Base-by-base conservation (phyloP, 768 basidiomycete genomes). In the Scleroderma bovista region DNA sequence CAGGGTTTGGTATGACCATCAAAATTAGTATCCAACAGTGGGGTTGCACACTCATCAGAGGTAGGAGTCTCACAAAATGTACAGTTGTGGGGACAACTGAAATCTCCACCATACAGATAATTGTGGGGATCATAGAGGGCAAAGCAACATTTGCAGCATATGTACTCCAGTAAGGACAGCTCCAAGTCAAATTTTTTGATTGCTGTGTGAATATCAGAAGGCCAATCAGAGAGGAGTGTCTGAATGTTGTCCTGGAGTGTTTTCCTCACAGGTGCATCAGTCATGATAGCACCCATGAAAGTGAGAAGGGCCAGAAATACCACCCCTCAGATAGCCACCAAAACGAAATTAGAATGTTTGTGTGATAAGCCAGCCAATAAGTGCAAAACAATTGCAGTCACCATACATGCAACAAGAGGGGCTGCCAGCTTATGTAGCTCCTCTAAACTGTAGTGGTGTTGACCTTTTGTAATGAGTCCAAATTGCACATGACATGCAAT, bases 121-220 rank as follows among this genome's bases (percentile, higher is more conserved):
- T 20, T 17, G 20, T 12, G n/a, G 4, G 57, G 39, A 24, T 55
- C 47, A 46, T 64, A 68, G 1, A 51, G 40, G 15, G n/a, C 53
- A 48, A 63, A 68, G 42, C 66, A 69, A 32, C 47, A 52, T 8
- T 63, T 61, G 37, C 67, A 67, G 39, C 61, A 63, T 17, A 62
- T 51, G 44, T 53, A 65, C 13, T 53, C 34, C 3, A 26, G 50
- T 12, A 51, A 42, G n/a, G 36, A 45, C 16, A 62, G 59, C 1
- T 59, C 55, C 12, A 60, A 37, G 40, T 56, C 45, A 34, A 57
- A 46, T 23, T 34, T 31, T 17, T 56, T 48, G 15, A 63, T 17
- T 17, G 59, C 53, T 12, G 55, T 56, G 17, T 55, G 49, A 15
- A 58, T 47, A 36, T 63, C 60, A 12, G 23, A 37, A 8, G 60